Evolutionary conservation across 2,329 filamentous ascomycete genomes (phyloP).

Genomic region (Ophiostoma australiae): DNA sequence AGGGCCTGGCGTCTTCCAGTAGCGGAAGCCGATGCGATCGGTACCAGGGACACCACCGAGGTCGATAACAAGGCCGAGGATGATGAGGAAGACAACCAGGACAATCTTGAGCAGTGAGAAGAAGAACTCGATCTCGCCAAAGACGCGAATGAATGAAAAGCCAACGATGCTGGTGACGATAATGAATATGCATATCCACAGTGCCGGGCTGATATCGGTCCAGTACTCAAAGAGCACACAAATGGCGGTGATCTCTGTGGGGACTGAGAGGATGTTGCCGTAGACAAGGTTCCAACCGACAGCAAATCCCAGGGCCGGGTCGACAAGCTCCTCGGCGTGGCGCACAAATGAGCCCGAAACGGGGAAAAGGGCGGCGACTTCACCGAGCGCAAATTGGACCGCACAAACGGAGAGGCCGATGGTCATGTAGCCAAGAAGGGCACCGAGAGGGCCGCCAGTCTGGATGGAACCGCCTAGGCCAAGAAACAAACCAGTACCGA

Average conservation of each 20-base stretch:
- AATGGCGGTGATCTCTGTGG: constrained; percentile 52
- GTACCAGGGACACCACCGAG: constrained; percentile 51
- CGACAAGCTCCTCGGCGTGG: constrained; percentile 54
- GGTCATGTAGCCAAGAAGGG: constrained; percentile 63
- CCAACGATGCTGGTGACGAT: constrained; percentile 52
- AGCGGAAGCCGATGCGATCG: constrained; percentile 46
- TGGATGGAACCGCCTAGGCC: constrained; percentile 59
- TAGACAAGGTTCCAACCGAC: constrained; percentile 51
- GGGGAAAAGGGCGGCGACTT: constrained; percentile 75
- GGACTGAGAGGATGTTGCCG: constrained; percentile 46
- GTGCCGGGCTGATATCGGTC: constrained; percentile 39
- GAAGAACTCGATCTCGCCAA: constrained; percentile 59
- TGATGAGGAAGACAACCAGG: constrained; percentile 54
- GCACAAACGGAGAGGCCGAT: constrained; percentile 69
- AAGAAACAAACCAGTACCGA: constrained; percentile 69
- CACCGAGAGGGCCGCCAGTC: constrained; percentile 59
- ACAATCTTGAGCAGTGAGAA: constrained; percentile 58
- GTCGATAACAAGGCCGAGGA: constrained; percentile 52
- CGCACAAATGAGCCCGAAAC: constrained; percentile 68
- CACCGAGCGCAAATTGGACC: constrained; percentile 64
- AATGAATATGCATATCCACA: constrained; percentile 46
- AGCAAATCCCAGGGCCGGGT: constrained; percentile 45
- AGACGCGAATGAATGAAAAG: constrained; percentile 50
- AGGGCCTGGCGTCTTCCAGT: constrained; percentile 46
- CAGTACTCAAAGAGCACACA: constrained; percentile 59